Base-by-base conservation (phyloP, 2,329 filamentous ascomycete genomes). In the Ascocoryne sarcoides region DNA sequence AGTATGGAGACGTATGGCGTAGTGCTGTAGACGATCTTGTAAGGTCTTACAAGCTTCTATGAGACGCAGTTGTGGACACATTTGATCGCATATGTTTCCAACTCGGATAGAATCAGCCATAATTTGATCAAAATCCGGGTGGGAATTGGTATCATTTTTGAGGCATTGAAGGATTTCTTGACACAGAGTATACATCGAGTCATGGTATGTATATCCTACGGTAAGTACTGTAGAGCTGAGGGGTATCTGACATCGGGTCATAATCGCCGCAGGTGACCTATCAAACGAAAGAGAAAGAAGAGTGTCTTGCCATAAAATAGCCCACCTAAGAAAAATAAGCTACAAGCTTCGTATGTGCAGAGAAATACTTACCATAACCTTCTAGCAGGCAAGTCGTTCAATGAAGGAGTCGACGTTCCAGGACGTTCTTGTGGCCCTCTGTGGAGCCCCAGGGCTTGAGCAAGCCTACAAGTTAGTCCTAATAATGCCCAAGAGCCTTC, bases 401-500 rank as follows among this genome's bases (percentile, higher is more conserved):
- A 64, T 64, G 44, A 15, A 5, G 49, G 32, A 21, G 36, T 56
- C 37, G 52, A 45, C 17, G 47, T 41, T 15, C 48, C 43, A 10
- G 41, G 39, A 39, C 54, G 48, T 48, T 60, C 51, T 39, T 43
- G 40, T 20, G 54, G 54, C 14, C 50, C 54, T 37, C 54, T 48
- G 52, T 82, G 77, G 9, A 82, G 62, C 4, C 77, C 77, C 1
- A 82, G 63, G 0, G 76, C 79, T 53, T 81, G 76, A 0, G 77
- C 77, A n/a, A 82, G 65, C 18, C 77, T 69, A 45, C 76, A 79
- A 0, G 76, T 79, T 32, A 81, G 67, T 1, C 76, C 77, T 37
- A 79, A 68, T 39, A 82, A 57, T 0, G 76, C 76, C 77, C 77
- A 82, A 0, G 77, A 80, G 0, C 75, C 77, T 52, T 82, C 77